A percentile compares a stretch with the other conserved stretches of the same genome.
Evolutionary conservation across 257 asterid species (phyloP).

Genomic region (Nemophila menziesii): DNA sequence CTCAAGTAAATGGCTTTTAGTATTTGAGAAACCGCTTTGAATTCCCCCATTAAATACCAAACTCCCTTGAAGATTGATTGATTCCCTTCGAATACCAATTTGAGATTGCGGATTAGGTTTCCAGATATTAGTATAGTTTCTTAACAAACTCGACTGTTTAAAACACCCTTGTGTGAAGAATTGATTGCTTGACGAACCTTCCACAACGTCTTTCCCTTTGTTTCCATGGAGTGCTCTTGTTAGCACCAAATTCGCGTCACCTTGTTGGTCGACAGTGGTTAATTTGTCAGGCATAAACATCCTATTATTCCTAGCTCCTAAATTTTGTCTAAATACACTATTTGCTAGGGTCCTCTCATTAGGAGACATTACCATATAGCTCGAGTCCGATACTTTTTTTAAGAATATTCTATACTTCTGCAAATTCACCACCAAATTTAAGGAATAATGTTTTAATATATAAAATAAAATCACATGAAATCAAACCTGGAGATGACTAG

Average conservation of each 20-base stretch:
- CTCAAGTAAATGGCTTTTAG: background rate
- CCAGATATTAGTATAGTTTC: background rate
- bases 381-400: conserved; percentile 1
- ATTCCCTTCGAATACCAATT: background rate
- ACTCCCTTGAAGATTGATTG: background rate
- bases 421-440: background rate
- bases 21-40: background rate
- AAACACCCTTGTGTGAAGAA: background rate
- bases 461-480: background rate
- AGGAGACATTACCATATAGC: background rate
- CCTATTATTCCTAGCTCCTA: background rate
- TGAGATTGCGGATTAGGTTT: background rate
- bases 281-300: background rate
- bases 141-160: background rate
- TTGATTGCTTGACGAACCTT: background rate
- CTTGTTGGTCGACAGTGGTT: background rate
- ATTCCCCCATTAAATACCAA: background rate
- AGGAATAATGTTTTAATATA: background rate
- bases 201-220: background rate
- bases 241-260: background rate
- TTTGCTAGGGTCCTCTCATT: background rate
- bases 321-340: background rate
- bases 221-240: background rate
- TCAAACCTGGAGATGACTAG: conserved; percentile 4
- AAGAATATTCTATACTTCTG: conserved; percentile 7